Percentiles rank a stretch among this genome's conserved stretches.
These are phyloP conservation scores for Aspergillus asperescens DNA, from an alignment of 495 filamentous ascomycete species.

Conservation along the genomic window DNA sequence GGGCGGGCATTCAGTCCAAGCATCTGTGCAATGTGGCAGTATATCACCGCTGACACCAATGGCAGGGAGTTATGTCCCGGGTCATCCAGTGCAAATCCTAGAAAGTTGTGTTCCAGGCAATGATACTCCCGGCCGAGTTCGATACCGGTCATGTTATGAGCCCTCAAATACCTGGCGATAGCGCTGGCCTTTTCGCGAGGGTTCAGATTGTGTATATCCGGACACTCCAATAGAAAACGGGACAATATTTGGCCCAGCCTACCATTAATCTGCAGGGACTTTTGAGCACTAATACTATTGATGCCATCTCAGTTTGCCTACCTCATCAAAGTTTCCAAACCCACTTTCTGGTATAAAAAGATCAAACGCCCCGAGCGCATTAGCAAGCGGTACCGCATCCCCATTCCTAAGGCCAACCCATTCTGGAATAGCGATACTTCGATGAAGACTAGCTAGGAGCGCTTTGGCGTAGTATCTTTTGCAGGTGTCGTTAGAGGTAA, in stretches of 20 bases:
- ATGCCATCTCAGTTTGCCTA: slow-evolving; percentile 28
- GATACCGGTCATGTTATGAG: slow-evolving; percentile 64
- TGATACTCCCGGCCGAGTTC: slow-evolving; percentile 59
- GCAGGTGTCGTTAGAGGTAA: slow-evolving; percentile 1
- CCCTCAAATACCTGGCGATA: slow-evolving; percentile 60
- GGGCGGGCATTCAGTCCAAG: slow-evolving; percentile 66
- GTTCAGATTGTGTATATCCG: slow-evolving; percentile 45
- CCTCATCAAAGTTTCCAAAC: slow-evolving; percentile 67
- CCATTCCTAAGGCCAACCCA: slow-evolving; percentile 58
- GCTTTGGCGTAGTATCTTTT: slow-evolving; percentile 68
- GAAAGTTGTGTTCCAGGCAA: slow-evolving; percentile 75
- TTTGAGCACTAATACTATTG: neutral
- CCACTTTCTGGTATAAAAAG: slow-evolving; percentile 73
- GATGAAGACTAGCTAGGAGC: slow-evolving; percentile 72
- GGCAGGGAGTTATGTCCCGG: slow-evolving; percentile 66
- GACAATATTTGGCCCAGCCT: slow-evolving; percentile 59
- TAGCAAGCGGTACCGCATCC: slow-evolving; percentile 59
- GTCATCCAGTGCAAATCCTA: slow-evolving; percentile 63
- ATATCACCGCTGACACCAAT: slow-evolving; percentile 69
- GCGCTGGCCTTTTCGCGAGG: slow-evolving; percentile 61
- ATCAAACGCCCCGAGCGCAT: slow-evolving; percentile 75
- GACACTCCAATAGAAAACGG: slow-evolving; percentile 45
- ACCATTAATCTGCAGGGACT: slow-evolving; percentile 46
- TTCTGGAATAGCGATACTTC: slow-evolving; percentile 67
- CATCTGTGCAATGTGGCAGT: slow-evolving; percentile 59